These are phyloP conservation scores for Ampelocalamus luodianensis DNA, from an alignment of 176 grass and related monocot genomes.

Conservation along the genomic window DNA sequence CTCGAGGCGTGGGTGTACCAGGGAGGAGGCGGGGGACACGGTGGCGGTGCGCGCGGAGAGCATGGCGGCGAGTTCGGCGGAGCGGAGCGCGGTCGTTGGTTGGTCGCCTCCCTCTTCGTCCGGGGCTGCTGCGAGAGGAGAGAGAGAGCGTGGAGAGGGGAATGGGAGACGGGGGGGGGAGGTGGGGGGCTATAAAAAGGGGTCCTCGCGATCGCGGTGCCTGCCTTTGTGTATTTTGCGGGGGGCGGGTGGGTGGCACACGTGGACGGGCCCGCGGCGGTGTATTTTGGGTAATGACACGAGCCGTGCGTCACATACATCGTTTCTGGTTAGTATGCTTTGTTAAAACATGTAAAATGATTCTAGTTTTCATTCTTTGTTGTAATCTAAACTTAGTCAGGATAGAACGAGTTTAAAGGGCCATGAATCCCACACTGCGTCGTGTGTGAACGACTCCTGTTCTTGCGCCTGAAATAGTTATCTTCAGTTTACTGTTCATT, in stretches of 20 bases:
- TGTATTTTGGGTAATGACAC: background rate
- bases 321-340: no score
- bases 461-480: no score
- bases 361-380: no score
- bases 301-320: no score
- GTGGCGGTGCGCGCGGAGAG: slow-evolving; percentile 40
- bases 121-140: background rate
- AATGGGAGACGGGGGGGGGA: background rate
- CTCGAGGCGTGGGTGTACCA: slow-evolving; percentile 18
- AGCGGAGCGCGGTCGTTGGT: background rate
- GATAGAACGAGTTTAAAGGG: no score
- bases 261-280: slow-evolving; percentile 15
- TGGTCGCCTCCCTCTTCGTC: background rate
- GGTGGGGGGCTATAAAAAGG: slow-evolving; percentile 37
- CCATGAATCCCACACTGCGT: no score
- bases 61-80: slow-evolving; percentile 44
- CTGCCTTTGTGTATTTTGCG: slow-evolving; percentile 29
- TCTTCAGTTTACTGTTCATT: no score
- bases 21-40: slow-evolving; percentile 24
- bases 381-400: no score
- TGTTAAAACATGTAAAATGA: no score
- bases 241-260: slow-evolving; percentile 24
- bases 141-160: background rate
- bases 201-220: background rate
- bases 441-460: no score